Evolutionary conservation across 2,329 filamentous ascomycete genomes (phyloP).

Genomic region (Ophiostoma piceae): DNA sequence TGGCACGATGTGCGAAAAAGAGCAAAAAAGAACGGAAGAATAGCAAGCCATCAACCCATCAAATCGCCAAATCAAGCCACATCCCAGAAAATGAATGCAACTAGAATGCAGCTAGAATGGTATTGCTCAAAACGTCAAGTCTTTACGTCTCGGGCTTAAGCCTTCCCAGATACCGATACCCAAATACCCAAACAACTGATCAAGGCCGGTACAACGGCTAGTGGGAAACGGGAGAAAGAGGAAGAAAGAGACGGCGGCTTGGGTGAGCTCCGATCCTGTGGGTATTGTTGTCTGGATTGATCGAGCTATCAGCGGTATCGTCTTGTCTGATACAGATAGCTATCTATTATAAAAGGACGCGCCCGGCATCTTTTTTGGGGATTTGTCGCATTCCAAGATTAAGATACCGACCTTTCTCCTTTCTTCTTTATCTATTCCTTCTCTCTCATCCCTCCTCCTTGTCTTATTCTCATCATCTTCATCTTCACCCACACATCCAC

Average conservation of each 20-base stretch:
- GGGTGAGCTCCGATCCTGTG: slow-evolving; percentile 8
- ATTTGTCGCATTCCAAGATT: not conserved
- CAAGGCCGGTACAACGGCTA: not conserved
- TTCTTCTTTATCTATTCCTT: not conserved
- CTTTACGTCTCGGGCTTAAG: slow-evolving; percentile 7
- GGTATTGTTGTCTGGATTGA: not conserved
- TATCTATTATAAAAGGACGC: slow-evolving; percentile 12
- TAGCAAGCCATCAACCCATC: not conserved
- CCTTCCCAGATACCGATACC: not conserved
- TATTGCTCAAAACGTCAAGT: slow-evolving; percentile 18
- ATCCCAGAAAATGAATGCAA: not conserved
- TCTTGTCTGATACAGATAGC: not conserved
- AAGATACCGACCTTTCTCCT: slow-evolving; percentile 10
- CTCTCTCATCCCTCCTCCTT: not conserved
- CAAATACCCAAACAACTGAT: not conserved
- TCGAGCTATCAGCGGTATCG: slow-evolving; percentile 9
- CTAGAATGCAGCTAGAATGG: not conserved
- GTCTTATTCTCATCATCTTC: not conserved
- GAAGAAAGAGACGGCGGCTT: slow-evolving; percentile 11
- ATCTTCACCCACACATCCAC: not conserved
- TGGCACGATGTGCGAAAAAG: not conserved
- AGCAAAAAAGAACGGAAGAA: not conserved
- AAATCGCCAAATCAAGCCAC: not conserved
- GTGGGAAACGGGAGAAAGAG: slow-evolving; percentile 13
- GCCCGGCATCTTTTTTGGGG: slow-evolving; percentile 12